Percentiles rank a stretch among this genome's conserved stretches.
phyloP scores from a whole-genome alignment of 2,329 filamentous ascomycete species.

The Ophiostoma fasciatum region DNA sequence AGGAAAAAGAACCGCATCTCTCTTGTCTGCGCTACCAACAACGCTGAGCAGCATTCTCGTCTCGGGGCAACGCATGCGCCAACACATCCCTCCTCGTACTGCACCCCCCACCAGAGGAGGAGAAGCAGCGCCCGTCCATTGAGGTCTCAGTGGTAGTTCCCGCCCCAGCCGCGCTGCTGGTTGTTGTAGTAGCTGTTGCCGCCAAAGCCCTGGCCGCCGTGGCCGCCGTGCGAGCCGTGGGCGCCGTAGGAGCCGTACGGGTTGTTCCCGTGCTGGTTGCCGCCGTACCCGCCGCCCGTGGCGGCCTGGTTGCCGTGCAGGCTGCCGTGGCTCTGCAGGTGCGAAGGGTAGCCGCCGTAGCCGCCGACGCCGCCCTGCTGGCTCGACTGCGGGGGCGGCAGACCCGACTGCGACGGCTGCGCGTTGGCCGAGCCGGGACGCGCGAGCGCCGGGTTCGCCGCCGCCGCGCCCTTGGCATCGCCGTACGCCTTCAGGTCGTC shows the following conservation, averaged over 20 bases:
- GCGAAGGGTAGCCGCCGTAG: slow-evolving; percentile 41
- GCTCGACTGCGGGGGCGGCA: slow-evolving; percentile 38
- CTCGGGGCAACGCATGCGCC: too few species aligned
- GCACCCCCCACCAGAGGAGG: too few species aligned
- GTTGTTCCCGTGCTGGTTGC: slow-evolving; percentile 36
- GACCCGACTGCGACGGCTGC: slow-evolving; percentile 34
- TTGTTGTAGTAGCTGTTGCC: slow-evolving; percentile 33
- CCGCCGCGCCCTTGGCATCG: slow-evolving; percentile 37
- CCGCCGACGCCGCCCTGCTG: slow-evolving; percentile 36
- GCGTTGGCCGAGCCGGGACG: slow-evolving; percentile 45
- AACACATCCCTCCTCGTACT: too few species aligned
- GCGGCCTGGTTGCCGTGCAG: slow-evolving; percentile 35
- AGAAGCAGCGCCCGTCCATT: not conserved
- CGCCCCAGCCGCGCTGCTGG: slow-evolving; percentile 41
- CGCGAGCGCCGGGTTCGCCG: slow-evolving; percentile 42
- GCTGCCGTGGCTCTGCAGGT: slow-evolving; percentile 35
- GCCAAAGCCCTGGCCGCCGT: slow-evolving; percentile 32
- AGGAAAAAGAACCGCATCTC: too few species aligned
- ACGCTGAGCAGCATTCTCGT: too few species aligned
- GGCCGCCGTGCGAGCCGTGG: slow-evolving; percentile 30
- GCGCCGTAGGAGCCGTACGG: slow-evolving; percentile 39
- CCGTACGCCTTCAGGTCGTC: slow-evolving; percentile 47
- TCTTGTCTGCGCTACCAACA: too few species aligned
- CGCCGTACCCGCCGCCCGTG: slow-evolving; percentile 33
- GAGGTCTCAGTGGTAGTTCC: slow-evolving; percentile 36